These are phyloP conservation scores for Umbilicus rupestris DNA, from an alignment of 164 flowering plant genomes.

Conservation along the genomic window DNA sequence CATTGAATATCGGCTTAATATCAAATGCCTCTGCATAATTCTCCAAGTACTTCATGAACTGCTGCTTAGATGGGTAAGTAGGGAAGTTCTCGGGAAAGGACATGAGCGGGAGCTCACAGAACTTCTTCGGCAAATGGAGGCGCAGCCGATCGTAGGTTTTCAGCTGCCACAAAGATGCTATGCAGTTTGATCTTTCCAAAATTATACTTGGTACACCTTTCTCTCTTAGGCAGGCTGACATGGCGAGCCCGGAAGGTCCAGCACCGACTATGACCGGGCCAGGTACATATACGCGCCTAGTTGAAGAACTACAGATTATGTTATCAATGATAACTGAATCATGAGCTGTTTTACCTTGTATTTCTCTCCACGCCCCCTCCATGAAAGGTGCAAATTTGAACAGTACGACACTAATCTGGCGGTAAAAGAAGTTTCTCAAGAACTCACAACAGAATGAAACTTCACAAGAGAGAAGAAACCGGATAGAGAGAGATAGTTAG, in stretches of 20 bases:
- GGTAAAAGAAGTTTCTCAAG: too few species aligned
- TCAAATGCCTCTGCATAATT: conserved; percentile 32
- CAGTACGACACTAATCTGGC: neutral
- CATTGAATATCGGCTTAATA: conserved; percentile 32
- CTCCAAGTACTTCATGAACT: conserved; percentile 39
- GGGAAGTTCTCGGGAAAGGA: conserved; percentile 45
- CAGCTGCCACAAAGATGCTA: conserved; percentile 66
- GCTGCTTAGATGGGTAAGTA: conserved; percentile 49
- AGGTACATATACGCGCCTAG: conserved; percentile 16
- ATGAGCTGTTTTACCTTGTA: conserved; percentile 41
- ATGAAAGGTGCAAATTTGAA: conserved; percentile 3
- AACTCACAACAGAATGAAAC: neutral
- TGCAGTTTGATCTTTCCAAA: conserved; percentile 48
- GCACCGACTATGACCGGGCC: conserved; percentile 69
- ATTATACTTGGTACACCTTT: conserved; percentile 37
- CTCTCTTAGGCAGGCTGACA: conserved; percentile 47
- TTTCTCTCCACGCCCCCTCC: conserved; percentile 25
- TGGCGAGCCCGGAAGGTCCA: conserved; percentile 67
- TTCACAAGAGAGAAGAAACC: neutral
- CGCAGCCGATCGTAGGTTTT: conserved; percentile 59
- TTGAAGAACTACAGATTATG: conserved; percentile 10
- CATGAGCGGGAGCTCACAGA: conserved; percentile 62
- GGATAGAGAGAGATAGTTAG: neutral
- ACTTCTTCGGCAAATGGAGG: conserved; percentile 60
- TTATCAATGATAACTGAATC: conserved; percentile 23